phyloP scores from a whole-genome alignment of 2,329 filamentous ascomycete genomes.

The Rhytidhysteron rufulum region DNA sequence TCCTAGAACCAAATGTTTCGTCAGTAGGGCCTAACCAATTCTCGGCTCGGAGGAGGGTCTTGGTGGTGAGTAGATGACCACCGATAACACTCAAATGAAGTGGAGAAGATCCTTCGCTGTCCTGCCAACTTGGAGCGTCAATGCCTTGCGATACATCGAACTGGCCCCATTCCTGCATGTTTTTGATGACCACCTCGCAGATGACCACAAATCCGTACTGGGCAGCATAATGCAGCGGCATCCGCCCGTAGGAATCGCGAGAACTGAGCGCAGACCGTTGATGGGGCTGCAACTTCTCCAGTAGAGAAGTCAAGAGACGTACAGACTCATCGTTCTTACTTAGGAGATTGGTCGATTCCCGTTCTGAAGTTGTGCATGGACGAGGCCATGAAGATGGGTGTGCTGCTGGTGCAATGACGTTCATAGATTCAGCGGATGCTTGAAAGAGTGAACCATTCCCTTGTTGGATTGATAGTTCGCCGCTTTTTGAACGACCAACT shows the following conservation, averaged over 20 bases:
- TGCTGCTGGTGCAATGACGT: constrained; percentile 76
- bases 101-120: constrained; percentile 84
- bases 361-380: constrained; percentile 63
- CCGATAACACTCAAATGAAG: constrained; percentile 89
- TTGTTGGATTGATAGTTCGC: constrained; percentile 42
- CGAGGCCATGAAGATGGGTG: constrained; percentile 61
- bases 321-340: constrained; percentile 72
- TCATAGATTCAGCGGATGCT: constrained; percentile 54
- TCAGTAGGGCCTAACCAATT: constrained; percentile 65
- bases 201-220: constrained; percentile 93
- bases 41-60: constrained; percentile 74
- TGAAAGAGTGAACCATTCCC: constrained; percentile 51
- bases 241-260: constrained; percentile 74
- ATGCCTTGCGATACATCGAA: constrained; percentile 84
- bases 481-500: constrained; percentile 71
- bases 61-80: constrained; percentile 82
- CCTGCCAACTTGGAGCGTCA: constrained; percentile 84
- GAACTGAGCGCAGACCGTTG: constrained; percentile 67
- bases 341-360: constrained; percentile 56
- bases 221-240: constrained; percentile 88
- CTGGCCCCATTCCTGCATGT: constrained; percentile 84
- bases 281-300: constrained; percentile 64
- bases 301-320: constrained; percentile 57
- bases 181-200: constrained; percentile 79
- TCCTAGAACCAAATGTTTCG: constrained; percentile 62